Base-by-base conservation (phyloP, 805 yeast species). In the Lachancea waltii region DNA sequence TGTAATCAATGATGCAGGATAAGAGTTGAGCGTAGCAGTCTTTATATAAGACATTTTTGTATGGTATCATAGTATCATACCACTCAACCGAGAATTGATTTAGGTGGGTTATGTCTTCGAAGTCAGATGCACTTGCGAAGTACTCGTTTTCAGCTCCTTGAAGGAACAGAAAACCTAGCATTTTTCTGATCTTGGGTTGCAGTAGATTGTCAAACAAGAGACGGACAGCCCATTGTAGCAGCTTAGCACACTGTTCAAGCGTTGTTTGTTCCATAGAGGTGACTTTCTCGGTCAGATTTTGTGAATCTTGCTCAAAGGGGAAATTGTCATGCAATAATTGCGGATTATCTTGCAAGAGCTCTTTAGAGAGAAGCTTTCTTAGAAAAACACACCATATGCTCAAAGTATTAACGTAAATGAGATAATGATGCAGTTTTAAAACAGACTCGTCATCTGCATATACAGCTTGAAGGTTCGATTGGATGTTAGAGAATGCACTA, bases 341-440 rank as follows among this genome's bases (percentile, higher is more conserved):
- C 4, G 55, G 48, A 30, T 57, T 57, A 30, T 62, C 62, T 14
- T 48, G 49, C 11, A 64, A 32, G 10, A 64, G 44, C 39, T 63
- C 64, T 11, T 46, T 44, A 3, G 49, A 62, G 7, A 78, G 47
- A 26, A 85, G 60, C 41, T 73, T 75, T 9, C 62, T 56, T 23
- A 83, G 66, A 51, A 85, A 83, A 6, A 65, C 68, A 16, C 73
- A 69, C 17, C 83, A 78, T 30, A 79, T 62, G 8, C 81, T 76
- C 4, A 87, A 65, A 1, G 94, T 79, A 59, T 90, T 89, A 42
- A 87, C 64, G 42, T 81, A 74, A 1, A 84, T 64, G 28, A 86
- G 62, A 53, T 77, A 87, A 11, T 73, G 74, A 22, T 75, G 69
- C 11, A 84, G 57, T 41, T 74, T 70, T 3, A 60, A 35, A 5